Base-by-base conservation (phyloP, 306 rosid species). In the Potentilla sterilis region DNA sequence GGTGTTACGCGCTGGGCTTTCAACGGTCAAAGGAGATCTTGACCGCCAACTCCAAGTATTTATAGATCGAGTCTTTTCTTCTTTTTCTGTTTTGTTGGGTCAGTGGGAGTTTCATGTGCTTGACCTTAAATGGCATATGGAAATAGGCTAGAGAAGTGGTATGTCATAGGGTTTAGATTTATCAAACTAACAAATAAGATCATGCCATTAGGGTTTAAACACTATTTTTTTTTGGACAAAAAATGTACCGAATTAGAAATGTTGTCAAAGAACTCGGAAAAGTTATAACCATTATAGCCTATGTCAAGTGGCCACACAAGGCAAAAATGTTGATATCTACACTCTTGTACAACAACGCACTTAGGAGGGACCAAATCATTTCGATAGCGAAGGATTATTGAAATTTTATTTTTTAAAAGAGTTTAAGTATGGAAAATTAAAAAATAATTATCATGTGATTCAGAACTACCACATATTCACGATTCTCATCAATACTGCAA, bases 321-420 rank as follows among this genome's bases (percentile, higher is more conserved):
- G 7, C 4, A 19, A 48, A 49, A 15, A 3, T 6, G 21, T 15
- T 49, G 54, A 48, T 48, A 48, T 48, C 5, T 2, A 49, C 28
- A 28, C 21, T 49, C 3, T 16, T 18, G 21, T 18, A 49, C 28
- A 18, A 54, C 12, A 8, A 54, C 8, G 13, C 24, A n/a, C 5
- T 8, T n/a, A 7, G 0, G 4, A 54, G 4, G 7, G 0, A n/a
- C 28, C 5, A 21, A 52, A n/a, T 4, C 61, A 21, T 54, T 54
- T n/a, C 0, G 1, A 7, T 1, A 0, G 2, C 1, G n/a, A 9
- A 3, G 2, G 3, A 48, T 44, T 13, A 14, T 46, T 2, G 13
- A 11, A 3, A 48, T 13, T 48, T 48, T 14, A 14, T 48, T 48
- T 48, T 1, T 48, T 3, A 0, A 3, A 48, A 9, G 11, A 48